These are phyloP conservation scores for Neostapfia colusana DNA, from an alignment of 176 grass and related monocot species.

Conservation along the genomic window DNA sequence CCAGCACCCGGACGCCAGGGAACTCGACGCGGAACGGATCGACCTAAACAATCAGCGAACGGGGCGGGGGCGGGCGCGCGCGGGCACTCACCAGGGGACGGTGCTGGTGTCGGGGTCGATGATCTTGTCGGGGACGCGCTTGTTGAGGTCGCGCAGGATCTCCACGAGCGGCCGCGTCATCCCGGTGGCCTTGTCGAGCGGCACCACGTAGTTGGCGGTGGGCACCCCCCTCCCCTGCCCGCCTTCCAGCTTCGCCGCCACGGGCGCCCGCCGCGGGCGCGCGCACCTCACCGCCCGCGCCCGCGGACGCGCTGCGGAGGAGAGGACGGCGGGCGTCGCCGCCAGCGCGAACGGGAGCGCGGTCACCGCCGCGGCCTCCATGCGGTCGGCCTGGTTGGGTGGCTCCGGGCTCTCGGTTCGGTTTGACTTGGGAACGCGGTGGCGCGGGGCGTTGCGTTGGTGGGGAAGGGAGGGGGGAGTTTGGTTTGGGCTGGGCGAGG, in stretches of 20 bases:
- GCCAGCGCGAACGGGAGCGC: conserved; percentile 26
- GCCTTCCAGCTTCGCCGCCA: conserved; percentile 52
- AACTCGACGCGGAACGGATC: background rate
- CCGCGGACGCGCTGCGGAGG: background rate
- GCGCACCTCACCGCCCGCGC: conserved; percentile 10
- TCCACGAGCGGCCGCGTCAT: conserved; percentile 84
- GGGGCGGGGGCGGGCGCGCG: background rate
- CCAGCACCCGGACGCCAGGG: background rate
- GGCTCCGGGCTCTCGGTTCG: background rate
- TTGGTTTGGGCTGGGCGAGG: background rate
- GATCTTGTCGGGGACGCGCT: conserved; percentile 97
- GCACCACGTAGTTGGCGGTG: conserved; percentile 95
- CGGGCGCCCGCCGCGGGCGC: background rate
- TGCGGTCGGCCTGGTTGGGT: background rate
- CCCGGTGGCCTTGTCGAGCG: conserved; percentile 68
- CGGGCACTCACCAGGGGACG: conserved; percentile 65
- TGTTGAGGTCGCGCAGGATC: conserved; percentile 98
- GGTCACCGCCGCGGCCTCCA: conserved; percentile 22
- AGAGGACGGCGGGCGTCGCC: background rate
- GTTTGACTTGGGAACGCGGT: conserved; percentile 17
- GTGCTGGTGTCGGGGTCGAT: conserved; percentile 60
- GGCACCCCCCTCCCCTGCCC: conserved; percentile 57
- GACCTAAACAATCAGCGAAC: background rate
- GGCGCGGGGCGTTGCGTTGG: background rate
- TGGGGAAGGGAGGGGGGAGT: background rate